Evolutionary conservation across 495 filamentous ascomycete genomes (phyloP), one percentile per base, ranked within the genome.

Genomic region (Bombardia bombarda): DNA sequence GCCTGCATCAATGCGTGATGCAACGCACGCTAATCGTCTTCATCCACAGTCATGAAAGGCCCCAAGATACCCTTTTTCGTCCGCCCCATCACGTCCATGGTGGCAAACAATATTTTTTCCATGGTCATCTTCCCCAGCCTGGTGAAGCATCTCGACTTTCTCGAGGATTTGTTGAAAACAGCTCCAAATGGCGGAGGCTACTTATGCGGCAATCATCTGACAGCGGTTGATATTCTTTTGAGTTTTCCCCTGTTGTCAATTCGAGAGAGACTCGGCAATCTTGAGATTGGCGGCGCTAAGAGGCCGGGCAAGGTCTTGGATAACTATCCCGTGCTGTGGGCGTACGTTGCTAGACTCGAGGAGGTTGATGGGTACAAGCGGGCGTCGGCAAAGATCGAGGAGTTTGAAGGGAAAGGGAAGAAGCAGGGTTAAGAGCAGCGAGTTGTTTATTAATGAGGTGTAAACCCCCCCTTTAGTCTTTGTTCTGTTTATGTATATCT

Each of bases 51-150:
- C 19, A 46, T 96, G 38, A 79, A 77, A 46, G 72, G 74, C 10
- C 63, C 78, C 4, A 74, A 79, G 0, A 64, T 86, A 5, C 88
- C 88, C 2, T 94, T 95, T 74, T 88, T 95, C 70, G 66, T 96
- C 57, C 83, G 81, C 32, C 87, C 86, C 14, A 74, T 96, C 45
- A 83, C 85, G 7, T 56, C 63, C 13, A 57, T 73, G 14, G 77
- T 95, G 12, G 78, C 79, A 28, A 62, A 65, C 45, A 77, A 80
- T 23, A 65, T 95, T 21, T 66, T 80, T 21, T 54, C 63, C 2
- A 53, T 51, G 8, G 88, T 80, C 52, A 60, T 93, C 22, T 60
- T 70, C 6, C 79, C 79, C 16, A 82, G 86, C 37, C 63, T 85
- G 32, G 66, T 74, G 33, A 67, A 68, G 10, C 74, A 92, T 38